phyloP scores from a whole-genome alignment of 139 green algal species.

The Picocystis salinarum region DNA sequence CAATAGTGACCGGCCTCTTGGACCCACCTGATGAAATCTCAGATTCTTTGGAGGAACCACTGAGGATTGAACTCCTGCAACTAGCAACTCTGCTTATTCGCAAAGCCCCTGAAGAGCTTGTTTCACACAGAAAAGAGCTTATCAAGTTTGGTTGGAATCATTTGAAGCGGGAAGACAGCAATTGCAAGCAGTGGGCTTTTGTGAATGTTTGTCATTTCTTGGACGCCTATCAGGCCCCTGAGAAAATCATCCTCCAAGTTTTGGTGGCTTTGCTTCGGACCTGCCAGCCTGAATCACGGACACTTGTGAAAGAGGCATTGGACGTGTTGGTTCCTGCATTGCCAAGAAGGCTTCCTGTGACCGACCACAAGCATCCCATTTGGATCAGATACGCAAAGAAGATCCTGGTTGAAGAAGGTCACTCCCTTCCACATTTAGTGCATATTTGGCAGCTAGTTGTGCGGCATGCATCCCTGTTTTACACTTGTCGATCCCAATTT shows the following conservation, averaged over 20 bases:
- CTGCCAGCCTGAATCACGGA: conserved; percentile 44
- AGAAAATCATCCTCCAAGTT: conserved; percentile 79
- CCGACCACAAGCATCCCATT: conserved; percentile 32
- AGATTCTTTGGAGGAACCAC: conserved; percentile 18
- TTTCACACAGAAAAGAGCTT: conserved; percentile 53
- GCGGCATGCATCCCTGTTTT: conserved; percentile 70
- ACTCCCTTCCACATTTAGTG: conserved; percentile 43
- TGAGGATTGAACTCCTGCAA: conserved; percentile 63
- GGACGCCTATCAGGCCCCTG: conserved; percentile 40
- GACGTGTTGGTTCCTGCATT: conserved; percentile 70
- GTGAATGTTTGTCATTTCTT: conserved; percentile 77
- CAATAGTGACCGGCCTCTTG: conserved; percentile 22
- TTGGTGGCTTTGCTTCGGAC: conserved; percentile 68
- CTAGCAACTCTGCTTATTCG: conserved; percentile 54
- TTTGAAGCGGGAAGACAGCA: conserved; percentile 62
- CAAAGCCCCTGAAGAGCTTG: conserved; percentile 22
- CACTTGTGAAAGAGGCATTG: conserved; percentile 57
- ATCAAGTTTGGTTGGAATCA: conserved; percentile 82
- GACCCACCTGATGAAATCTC: conserved; percentile 14
- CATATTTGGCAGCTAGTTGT: conserved; percentile 84
- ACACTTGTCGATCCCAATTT: conserved; percentile 51
- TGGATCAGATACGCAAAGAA: conserved; percentile 67
- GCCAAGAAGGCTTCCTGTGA: conserved; percentile 20
- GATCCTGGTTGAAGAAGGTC: conserved; percentile 58
- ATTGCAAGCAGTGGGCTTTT: conserved; percentile 61